Conservation (phyloP, 805 yeast species). For the Sungouiella blattae region DNA sequence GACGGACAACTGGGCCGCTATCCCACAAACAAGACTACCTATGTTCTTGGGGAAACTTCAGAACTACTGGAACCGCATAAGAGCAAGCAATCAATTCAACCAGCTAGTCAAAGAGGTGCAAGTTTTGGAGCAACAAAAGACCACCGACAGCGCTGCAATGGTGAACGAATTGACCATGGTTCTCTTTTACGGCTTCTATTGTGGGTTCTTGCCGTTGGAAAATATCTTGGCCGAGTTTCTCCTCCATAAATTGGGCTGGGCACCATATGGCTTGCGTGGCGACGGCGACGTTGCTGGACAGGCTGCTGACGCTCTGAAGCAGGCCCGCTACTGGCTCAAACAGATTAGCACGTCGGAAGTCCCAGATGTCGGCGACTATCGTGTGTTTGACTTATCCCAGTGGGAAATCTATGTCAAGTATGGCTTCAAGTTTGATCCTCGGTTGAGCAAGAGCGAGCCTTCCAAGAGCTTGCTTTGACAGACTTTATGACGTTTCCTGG, state of each 20-base stretch:
- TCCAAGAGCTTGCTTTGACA: slow-evolving; percentile 14
- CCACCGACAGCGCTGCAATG: slow-evolving; percentile 18
- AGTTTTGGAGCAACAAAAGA: slow-evolving; percentile 18
- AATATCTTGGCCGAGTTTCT: slow-evolving; percentile 40
- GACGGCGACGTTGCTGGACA: slow-evolving; percentile 3
- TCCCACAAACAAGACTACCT: slow-evolving; percentile 25
- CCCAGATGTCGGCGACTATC: slow-evolving; percentile 35
- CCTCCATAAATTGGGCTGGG: slow-evolving; percentile 40
- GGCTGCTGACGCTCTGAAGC: not conserved
- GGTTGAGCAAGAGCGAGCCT: slow-evolving; percentile 29
- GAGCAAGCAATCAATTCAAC: slow-evolving; percentile 32
- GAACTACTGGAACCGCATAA: slow-evolving; percentile 38
- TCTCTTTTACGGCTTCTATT: slow-evolving; percentile 41
- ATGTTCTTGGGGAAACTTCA: slow-evolving; percentile 33
- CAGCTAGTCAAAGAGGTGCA: slow-evolving; percentile 30
- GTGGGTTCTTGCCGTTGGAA: slow-evolving; percentile 41
- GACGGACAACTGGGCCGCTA: slow-evolving; percentile 3
- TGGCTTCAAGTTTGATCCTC: slow-evolving; percentile 36
- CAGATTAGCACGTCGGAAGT: slow-evolving; percentile 12
- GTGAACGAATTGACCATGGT: slow-evolving; percentile 37
- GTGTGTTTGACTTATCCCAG: slow-evolving; percentile 37
- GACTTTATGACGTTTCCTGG: too few species aligned
- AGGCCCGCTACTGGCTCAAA: slow-evolving; percentile 26
- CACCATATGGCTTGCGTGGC: slow-evolving; percentile 28
- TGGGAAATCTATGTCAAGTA: slow-evolving; percentile 41